These are phyloP conservation scores for Apiospora aurea DNA, from an alignment of 2,329 filamentous ascomycete species.

Conservation along the genomic window DNA sequence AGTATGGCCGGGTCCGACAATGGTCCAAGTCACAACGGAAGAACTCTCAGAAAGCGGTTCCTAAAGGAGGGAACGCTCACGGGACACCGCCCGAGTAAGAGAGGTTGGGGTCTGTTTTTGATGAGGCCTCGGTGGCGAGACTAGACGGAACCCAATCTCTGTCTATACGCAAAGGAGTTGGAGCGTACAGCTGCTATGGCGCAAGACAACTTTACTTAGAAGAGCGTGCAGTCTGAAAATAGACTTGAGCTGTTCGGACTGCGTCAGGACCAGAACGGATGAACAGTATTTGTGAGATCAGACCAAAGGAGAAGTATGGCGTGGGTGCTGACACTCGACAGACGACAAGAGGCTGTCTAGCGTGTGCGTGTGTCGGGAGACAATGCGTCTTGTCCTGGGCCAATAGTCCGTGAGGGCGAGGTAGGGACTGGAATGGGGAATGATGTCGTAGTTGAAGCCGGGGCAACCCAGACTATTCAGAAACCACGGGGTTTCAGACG, in stretches of 20 bases:
- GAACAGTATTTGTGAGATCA: constrained; percentile 15
- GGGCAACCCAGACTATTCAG: constrained; percentile 11
- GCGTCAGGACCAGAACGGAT: neutral
- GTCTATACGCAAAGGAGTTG: neutral
- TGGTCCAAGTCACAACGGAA: neutral
- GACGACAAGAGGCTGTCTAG: neutral
- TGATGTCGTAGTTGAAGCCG: constrained; percentile 22
- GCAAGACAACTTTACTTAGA: neutral
- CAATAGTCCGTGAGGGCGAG: neutral
- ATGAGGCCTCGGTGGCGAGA: constrained; percentile 8
- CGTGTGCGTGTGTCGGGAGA: neutral
- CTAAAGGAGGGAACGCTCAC: neutral
- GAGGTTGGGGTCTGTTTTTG: neutral
- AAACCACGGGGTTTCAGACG: constrained; percentile 22
- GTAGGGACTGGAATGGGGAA: constrained; percentile 15
- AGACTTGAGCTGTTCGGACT: constrained; percentile 7
- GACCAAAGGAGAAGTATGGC: constrained; percentile 9
- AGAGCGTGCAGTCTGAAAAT: constrained; percentile 6
- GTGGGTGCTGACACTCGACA: constrained; percentile 2
- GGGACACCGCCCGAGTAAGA: constrained; percentile 4
- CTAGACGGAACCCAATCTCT: neutral
- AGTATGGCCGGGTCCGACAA: neutral
- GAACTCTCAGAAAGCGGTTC: neutral
- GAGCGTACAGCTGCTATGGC: neutral
- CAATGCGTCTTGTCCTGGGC: neutral